Percentiles rank a stretch among this genome's conserved stretches.
Evolutionary conservation across 2,329 filamentous ascomycete genomes (phyloP).

Genomic region (Cercospora berteroae): DNA sequence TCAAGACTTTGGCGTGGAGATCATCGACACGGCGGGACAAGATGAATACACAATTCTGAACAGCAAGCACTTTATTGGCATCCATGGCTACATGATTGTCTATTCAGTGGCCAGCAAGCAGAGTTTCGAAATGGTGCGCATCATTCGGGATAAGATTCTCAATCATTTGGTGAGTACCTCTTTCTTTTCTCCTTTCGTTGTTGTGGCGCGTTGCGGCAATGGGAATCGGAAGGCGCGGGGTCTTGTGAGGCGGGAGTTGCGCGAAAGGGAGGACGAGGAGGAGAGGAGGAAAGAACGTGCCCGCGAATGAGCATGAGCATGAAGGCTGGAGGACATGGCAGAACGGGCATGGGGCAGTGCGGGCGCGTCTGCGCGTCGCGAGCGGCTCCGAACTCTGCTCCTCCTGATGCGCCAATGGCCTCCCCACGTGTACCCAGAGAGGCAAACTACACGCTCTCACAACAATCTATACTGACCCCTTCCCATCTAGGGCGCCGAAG

Average conservation of each 20-base stretch:
- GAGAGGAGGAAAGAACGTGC: not conserved
- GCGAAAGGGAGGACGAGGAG: not conserved
- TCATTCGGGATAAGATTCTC: slow-evolving; percentile 94
- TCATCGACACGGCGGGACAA: slow-evolving; percentile 94
- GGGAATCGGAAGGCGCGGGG: not conserved
- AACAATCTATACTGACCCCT: not conserved
- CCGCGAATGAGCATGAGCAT: not conserved
- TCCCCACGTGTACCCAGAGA: not conserved
- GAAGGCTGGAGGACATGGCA: not conserved
- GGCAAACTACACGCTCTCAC: not conserved
- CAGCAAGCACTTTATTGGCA: slow-evolving; percentile 98
- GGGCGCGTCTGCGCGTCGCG: not conserved
- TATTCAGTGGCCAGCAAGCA: slow-evolving; percentile 95
- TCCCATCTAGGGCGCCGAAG: slow-evolving; percentile 67
- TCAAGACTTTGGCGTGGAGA: slow-evolving; percentile 92
- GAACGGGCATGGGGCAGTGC: not conserved
- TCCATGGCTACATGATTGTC: slow-evolving; percentile 97
- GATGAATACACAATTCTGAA: slow-evolving; percentile 99
- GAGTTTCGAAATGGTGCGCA: slow-evolving; percentile 95
- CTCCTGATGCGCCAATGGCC: not conserved
- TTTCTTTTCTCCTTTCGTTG: not conserved
- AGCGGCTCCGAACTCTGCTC: not conserved
- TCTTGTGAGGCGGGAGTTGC: not conserved
- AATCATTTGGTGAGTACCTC: slow-evolving; percentile 76
- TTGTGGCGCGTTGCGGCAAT: not conserved